Evolutionary conservation across 177 flowering plant genomes (phyloP), one percentile per base, ranked within the genome.

Genomic region (Tripterygium wilfordii): DNA sequence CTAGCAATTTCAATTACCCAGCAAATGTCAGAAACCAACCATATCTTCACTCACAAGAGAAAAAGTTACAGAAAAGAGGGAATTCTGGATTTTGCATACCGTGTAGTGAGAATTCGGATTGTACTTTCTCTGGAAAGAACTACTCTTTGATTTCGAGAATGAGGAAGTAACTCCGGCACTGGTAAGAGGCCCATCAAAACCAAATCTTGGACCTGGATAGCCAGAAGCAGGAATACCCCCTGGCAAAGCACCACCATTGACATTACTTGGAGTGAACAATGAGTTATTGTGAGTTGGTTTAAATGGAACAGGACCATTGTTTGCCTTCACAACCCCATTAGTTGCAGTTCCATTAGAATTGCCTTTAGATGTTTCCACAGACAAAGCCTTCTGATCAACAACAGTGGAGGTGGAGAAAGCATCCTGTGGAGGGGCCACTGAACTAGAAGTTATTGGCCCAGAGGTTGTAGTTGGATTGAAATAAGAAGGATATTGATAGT

Each of bases 161-260:
- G 74, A 55, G 7, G 48, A 28, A 24, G 42, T 30, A 1, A 45
- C 20, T 14, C 61, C 53, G 19, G n/a, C n/a, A n/a, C n/a, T n/a
- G n/a, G n/a, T n/a, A n/a, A n/a, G n/a, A n/a, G n/a, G n/a, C n/a
- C 74, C 75, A 62, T 80, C 82, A 63, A 33, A 83, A 13, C 62
- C 58, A 66, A 42, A 76, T 46, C 70, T 60, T 28, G 55, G 47
- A 48, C 58, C 90, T 61, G 71, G 83, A 67, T 65, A 74, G 23
- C 82, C 70, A 48, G 78, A 41, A 10, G n/a, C n/a, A n/a, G 67
- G 53, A 47, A 68, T 14, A 12, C 69, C 61, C n/a, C 65, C n/a
- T n/a, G n/a, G n/a, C n/a, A n/a, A n/a, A n/a, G n/a, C n/a, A n/a
- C n/a, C n/a, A n/a, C n/a, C 76, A 58, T 54, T 63, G 1, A 69